Evolutionary conservation across 2,329 filamentous ascomycete species (phyloP).

Genomic region (Verticillium klebahnii): DNA sequence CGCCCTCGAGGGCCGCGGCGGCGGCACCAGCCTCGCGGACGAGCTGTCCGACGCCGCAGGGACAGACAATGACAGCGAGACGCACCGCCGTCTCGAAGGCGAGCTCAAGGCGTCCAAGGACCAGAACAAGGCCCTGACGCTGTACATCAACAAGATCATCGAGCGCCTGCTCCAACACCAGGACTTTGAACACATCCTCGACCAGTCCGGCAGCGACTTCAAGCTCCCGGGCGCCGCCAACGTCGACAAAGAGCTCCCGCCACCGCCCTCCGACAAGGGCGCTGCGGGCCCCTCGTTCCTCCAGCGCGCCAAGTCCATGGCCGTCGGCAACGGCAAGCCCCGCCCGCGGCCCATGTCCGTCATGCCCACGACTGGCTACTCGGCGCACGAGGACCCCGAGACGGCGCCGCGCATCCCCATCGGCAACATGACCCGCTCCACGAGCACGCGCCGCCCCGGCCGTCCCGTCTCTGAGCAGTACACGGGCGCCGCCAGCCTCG

Average conservation of each 20-base stretch:
- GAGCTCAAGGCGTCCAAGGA: slow-evolving; percentile 81
- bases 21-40: slow-evolving; percentile 68
- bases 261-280: slow-evolving; percentile 59
- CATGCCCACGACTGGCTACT: slow-evolving; percentile 36
- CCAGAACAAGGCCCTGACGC: slow-evolving; percentile 92
- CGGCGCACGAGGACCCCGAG: slow-evolving; percentile 59
- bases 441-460: slow-evolving; percentile 44
- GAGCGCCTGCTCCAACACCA: slow-evolving; percentile 90
- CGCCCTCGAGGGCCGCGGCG: slow-evolving; percentile 53
- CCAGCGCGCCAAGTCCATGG: slow-evolving; percentile 58
- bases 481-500: slow-evolving; percentile 63
- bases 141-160: slow-evolving; percentile 99
- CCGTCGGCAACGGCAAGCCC: slow-evolving; percentile 39
- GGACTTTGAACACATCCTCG: slow-evolving; percentile 90
- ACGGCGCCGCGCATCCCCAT: slow-evolving; percentile 76
- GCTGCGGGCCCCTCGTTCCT: slow-evolving; percentile 42
- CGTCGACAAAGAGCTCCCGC: slow-evolving; percentile 79
- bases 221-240: slow-evolving; percentile 32
- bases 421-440: slow-evolving; percentile 47
- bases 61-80: slow-evolving; percentile 55
- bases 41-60: slow-evolving; percentile 73
- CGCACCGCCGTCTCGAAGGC: slow-evolving; percentile 64
- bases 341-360: slow-evolving; percentile 54
- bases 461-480: slow-evolving; percentile 62
- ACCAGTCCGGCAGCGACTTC: slow-evolving; percentile 62